Evolutionary conservation across 495 filamentous ascomycete species (phyloP), one percentile per base, ranked within the genome.

Genomic region (Penicillium pulvis): DNA sequence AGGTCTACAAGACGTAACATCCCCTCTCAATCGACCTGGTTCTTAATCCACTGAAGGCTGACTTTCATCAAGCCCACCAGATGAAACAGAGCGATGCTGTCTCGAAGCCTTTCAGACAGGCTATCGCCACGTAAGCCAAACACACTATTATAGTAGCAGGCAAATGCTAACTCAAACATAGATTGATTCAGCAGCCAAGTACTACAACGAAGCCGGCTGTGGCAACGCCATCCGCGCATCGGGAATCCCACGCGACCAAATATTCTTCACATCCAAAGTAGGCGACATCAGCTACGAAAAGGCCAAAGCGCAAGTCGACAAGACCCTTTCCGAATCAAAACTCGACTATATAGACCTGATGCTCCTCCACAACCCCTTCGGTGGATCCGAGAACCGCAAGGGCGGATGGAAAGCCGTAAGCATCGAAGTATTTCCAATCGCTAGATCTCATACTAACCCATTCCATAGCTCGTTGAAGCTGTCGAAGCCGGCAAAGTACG

Each of bases 221-320:
- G 87, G 85, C 17, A 62, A 69, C 17, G 81, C 86, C 6, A 88
- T 90, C 60, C 60, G 61, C 6, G 62, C 68, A 3, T 59, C 72
- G 2, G 69, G 64, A 11, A 66, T 88, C 12, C 74, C 75, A 26
- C 78, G 87, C 10, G 75, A 82, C 20, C 80, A 89, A 59, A 75
- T 90, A 57, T 84, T 85, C 67, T 90, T 85, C 70, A 91, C 88
- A 1, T 82, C 82, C 45, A 91, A 91, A 67, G 73, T 90, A 17
- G 87, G 88, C 63, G 51, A 58, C 14, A 75, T 74, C 4, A 74
- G 76, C 9, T 90, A 89, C 64, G 75, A 85, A 11, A 63, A 68
- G 8, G 85, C 85, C 23, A 80, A 83, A 47, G 70, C 63, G 36
- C 79, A 83, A 4, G 84, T 91, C 50, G 75, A 71, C 16, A 68